Evolutionary conservation across 805 yeast species (phyloP).

Genomic region (Ogataea paradorogensis): DNA sequence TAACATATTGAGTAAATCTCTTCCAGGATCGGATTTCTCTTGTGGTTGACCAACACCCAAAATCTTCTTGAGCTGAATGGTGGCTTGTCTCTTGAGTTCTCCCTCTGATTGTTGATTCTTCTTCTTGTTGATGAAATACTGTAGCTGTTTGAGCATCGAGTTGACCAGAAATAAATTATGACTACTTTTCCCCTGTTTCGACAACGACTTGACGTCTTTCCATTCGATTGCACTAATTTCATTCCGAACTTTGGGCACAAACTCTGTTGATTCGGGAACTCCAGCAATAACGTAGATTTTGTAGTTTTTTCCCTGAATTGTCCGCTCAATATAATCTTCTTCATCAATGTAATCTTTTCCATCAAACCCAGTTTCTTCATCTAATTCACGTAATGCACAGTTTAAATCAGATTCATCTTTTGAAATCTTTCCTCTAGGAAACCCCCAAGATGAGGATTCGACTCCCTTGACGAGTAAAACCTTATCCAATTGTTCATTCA

Average conservation of each 20-base stretch:
- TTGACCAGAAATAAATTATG: constrained; percentile 43
- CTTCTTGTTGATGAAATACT: constrained; percentile 53
- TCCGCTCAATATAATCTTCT: constrained; percentile 75
- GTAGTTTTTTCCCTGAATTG: constrained; percentile 78
- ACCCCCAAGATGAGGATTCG: constrained; percentile 82
- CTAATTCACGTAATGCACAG: constrained; percentile 89
- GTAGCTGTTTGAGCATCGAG: constrained; percentile 49
- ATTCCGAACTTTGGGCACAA: constrained; percentile 79
- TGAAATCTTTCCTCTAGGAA: constrained; percentile 95
- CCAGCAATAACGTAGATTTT: constrained; percentile 74
- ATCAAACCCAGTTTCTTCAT: constrained; percentile 93
- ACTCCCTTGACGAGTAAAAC: constrained; percentile 80
- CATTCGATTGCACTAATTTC: constrained; percentile 85
- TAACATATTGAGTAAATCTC: constrained; percentile 67
- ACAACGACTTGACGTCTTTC: constrained; percentile 54
- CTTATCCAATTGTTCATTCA: constrained; percentile 67
- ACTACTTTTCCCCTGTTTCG: constrained; percentile 33
- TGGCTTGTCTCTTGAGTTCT: constrained; percentile 61
- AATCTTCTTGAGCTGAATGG: constrained; percentile 58
- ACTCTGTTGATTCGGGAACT: constrained; percentile 72
- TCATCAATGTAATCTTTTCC: constrained; percentile 64
- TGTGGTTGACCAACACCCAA: constrained; percentile 51
- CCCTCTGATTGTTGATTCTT: constrained; percentile 51
- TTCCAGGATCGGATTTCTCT: constrained; percentile 60
- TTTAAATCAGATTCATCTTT: constrained; percentile 85